phyloP scores from a whole-genome alignment of 2,329 filamentous ascomycete genomes.

The Gliomastix tumulicola region DNA sequence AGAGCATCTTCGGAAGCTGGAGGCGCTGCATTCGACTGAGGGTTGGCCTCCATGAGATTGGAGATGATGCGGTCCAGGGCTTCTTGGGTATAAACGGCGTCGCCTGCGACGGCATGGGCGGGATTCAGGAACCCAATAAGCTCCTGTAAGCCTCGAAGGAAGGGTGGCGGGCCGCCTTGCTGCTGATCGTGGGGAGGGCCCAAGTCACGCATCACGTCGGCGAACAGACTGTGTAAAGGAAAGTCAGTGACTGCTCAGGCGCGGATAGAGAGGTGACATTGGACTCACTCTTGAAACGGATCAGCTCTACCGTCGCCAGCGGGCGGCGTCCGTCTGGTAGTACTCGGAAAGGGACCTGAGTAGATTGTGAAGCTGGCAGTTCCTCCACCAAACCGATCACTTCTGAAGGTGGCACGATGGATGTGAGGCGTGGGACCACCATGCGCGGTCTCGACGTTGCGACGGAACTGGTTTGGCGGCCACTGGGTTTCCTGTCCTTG shows the following conservation, averaged over 20 bases:
- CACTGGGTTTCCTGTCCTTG: neutral
- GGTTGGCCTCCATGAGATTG: constrained; percentile 78
- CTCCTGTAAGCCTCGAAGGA: constrained; percentile 36
- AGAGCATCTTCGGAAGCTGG: constrained; percentile 76
- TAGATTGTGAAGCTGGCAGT: constrained; percentile 43
- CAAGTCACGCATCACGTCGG: constrained; percentile 32
- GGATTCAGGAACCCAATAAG: constrained; percentile 48
- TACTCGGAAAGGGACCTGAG: constrained; percentile 21
- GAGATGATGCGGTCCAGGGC: constrained; percentile 84
- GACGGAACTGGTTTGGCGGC: no score
- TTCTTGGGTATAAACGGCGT: constrained; percentile 87
- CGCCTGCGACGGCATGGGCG: constrained; percentile 53
- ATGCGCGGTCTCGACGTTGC: no score
- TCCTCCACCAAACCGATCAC: constrained; percentile 28
- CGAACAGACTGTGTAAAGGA: constrained; percentile 34
- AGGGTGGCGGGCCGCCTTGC: constrained; percentile 12
- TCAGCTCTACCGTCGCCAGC: constrained; percentile 18
- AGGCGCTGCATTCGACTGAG: constrained; percentile 68
- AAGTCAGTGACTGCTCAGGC: no score
- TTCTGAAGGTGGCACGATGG: constrained; percentile 27
- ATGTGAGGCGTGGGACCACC: constrained; percentile 17
- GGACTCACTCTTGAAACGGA: constrained; percentile 41
- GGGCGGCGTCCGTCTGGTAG: constrained; percentile 1
- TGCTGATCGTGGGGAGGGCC: constrained; percentile 20
- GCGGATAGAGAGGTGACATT: no score